Evolutionary conservation across 208 protist genomes (phyloP).

Genomic region (Phytomonas sp.): DNA sequence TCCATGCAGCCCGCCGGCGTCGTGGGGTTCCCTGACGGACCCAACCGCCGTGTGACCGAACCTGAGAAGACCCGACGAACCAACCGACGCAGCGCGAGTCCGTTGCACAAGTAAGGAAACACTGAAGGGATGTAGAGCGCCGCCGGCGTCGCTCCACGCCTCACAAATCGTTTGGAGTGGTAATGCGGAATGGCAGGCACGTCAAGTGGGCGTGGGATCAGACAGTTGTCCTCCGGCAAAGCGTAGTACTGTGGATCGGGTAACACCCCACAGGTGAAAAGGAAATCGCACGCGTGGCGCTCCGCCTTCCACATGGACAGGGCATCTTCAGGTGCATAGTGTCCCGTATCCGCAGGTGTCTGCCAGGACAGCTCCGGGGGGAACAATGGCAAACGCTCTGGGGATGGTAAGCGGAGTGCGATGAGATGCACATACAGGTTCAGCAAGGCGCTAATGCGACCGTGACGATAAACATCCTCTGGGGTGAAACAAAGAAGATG

Average conservation of each 20-base stretch:
- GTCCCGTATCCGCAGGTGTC: conserved; percentile 15
- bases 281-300: conserved; percentile 32
- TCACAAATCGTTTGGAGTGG: conserved; percentile 11
- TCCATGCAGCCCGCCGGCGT: conserved; percentile 38
- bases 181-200: conserved; percentile 47
- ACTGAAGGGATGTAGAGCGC: conserved; percentile 58
- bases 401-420: conserved; percentile 28
- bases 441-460: conserved; percentile 28
- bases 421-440: conserved; percentile 40
- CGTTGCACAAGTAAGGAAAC: conserved; percentile 76
- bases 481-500: conserved; percentile 28
- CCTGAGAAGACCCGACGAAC: conserved; percentile 14
- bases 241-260: conserved; percentile 34
- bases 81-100: conserved; percentile 40
- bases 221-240: conserved; percentile 50
- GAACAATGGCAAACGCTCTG: conserved; percentile 23
- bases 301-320: conserved; percentile 28
- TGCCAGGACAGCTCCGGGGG: conserved; percentile 32
- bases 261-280: conserved; percentile 36
- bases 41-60: neutral
- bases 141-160: conserved; percentile 16
- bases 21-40: conserved; percentile 35
- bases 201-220: conserved; percentile 33
- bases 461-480: conserved; percentile 29
- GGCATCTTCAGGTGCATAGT: conserved; percentile 1